A percentile compares a stretch with the other conserved stretches of the same genome.
phyloP scores from a whole-genome alignment of 306 rosid species.

The Elaeagnus macrophylla region DNA sequence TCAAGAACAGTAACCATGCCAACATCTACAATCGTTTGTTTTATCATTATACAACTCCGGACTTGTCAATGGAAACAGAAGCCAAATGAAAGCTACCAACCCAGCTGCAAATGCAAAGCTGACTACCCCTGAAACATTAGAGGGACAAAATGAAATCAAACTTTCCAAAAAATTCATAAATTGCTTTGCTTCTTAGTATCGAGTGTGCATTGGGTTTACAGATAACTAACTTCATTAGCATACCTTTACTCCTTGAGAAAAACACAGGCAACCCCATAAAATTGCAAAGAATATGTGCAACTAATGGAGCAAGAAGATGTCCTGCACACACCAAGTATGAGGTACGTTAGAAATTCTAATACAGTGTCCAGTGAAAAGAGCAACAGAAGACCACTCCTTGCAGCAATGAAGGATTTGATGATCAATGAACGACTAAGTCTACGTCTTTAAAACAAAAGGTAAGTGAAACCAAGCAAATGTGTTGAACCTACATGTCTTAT shows the following conservation, averaged over 20 bases:
- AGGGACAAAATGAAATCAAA: conserved; percentile 7
- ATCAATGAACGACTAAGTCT: too few species aligned
- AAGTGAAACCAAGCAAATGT: too few species aligned
- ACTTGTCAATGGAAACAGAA: conserved; percentile 67
- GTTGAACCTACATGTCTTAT: too few species aligned
- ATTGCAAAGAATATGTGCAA: conserved; percentile 77
- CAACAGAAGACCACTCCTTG: background rate
- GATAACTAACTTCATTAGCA: conserved; percentile 17
- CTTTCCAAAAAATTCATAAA: conserved; percentile 4
- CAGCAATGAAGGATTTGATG: too few species aligned
- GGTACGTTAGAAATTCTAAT: background rate
- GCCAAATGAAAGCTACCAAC: conserved; percentile 60
- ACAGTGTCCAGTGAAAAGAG: background rate
- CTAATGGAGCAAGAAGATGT: conserved; percentile 70
- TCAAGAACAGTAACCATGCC: conserved; percentile 87
- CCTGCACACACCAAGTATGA: conserved; percentile 46
- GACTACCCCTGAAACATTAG: conserved; percentile 45
- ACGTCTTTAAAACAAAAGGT: too few species aligned
- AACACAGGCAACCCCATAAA: conserved; percentile 79
- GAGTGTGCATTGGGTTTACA: background rate
- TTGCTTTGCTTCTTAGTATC: background rate
- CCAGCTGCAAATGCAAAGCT: conserved; percentile 54
- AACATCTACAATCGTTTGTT: conserved; percentile 65
- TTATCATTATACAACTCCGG: conserved; percentile 65
- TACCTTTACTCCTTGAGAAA: conserved; percentile 57